A percentile compares a stretch with the other conserved stretches of the same genome.
Conservation (phyloP, 2,329 filamentous ascomycete genomes). For the Aureobasidium melanogenum region DNA sequence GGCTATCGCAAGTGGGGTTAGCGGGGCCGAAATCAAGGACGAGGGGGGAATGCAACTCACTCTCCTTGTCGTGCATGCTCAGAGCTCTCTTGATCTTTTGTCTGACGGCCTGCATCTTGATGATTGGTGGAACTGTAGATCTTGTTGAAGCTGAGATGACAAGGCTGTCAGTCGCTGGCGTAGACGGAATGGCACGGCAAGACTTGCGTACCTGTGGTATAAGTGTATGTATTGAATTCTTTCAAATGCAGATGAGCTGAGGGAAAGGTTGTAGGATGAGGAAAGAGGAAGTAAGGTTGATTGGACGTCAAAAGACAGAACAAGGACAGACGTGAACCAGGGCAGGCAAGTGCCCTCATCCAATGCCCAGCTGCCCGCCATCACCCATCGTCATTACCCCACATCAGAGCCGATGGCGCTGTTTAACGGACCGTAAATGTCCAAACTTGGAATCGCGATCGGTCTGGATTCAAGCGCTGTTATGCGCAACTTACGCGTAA, state of each 20-base stretch:
- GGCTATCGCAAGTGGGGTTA: constrained; percentile 12
- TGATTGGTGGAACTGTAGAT: constrained; percentile 13
- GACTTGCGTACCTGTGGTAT: not conserved
- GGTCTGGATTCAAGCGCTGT: not conserved
- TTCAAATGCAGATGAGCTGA: not conserved
- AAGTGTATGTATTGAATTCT: not conserved
- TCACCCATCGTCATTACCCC: constrained; percentile 3
- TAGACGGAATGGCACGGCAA: not conserved
- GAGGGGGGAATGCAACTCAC: constrained; percentile 16
- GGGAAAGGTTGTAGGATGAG: not conserved
- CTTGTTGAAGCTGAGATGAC: not conserved
- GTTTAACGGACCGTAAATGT: not conserved
- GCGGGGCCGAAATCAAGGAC: not conserved
- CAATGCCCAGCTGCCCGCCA: not conserved
- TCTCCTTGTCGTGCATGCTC: constrained; percentile 29
- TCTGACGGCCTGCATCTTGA: constrained; percentile 27
- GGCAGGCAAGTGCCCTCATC: constrained; percentile 4
- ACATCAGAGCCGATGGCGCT: constrained; percentile 6
- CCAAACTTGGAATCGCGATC: not conserved
- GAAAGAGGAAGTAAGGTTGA: not conserved
- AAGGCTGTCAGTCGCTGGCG: not conserved
- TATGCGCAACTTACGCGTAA: not conserved
- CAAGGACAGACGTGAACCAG: not conserved
- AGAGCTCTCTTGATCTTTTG: constrained; percentile 30
- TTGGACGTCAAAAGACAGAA: not conserved